Conservation (phyloP, 495 filamentous ascomycete genomes). For the Daldinia vernicosa region DNA sequence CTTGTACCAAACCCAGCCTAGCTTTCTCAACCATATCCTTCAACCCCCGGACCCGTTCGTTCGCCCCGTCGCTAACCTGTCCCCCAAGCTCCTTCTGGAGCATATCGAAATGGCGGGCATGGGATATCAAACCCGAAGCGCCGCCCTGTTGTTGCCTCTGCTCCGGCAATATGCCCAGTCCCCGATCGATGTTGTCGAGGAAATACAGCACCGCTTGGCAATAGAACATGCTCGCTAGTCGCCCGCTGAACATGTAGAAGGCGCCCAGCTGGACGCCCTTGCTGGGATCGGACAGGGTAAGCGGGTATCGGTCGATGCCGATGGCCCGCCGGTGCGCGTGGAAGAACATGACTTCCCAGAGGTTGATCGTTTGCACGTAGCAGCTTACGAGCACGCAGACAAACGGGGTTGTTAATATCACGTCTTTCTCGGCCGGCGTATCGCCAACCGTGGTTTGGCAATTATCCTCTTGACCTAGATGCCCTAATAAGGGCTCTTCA, state of each 20-base stretch:
- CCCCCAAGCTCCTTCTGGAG: constrained; percentile 28
- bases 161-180: constrained; percentile 23
- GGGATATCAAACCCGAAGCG: constrained; percentile 15
- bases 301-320: constrained; percentile 14
- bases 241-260: constrained; percentile 37
- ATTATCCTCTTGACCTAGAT: not conserved
- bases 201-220: constrained; percentile 39
- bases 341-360: constrained; percentile 36
- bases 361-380: constrained; percentile 31
- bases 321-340: constrained; percentile 13
- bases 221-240: constrained; percentile 35
- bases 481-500: not conserved
- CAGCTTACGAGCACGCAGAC: constrained; percentile 30
- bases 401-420: constrained; percentile 13
- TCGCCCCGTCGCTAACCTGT: not conserved
- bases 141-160: constrained; percentile 21
- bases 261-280: constrained; percentile 35
- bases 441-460: not conserved
- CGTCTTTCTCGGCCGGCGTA: not conserved
- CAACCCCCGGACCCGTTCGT: constrained; percentile 15
- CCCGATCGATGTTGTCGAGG: constrained; percentile 35
- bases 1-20: constrained; percentile 12
- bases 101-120: constrained; percentile 25
- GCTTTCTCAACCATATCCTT: constrained; percentile 28
- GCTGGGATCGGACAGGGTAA: constrained; percentile 20